These are phyloP conservation scores for Mesembryanthemum crystallinum DNA, from an alignment of 148 eudicot species.

Conservation along the genomic window DNA sequence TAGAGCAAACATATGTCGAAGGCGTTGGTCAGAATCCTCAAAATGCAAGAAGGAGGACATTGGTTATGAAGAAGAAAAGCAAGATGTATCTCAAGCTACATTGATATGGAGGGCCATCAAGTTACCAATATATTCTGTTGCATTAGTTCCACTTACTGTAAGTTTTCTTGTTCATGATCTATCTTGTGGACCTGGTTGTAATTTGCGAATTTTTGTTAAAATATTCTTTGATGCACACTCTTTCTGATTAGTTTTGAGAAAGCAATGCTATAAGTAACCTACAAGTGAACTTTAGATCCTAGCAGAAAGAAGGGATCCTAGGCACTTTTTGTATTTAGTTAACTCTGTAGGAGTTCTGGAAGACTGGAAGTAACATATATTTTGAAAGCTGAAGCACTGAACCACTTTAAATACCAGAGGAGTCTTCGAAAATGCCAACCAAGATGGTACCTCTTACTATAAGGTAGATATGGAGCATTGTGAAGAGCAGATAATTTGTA, in stretches of 20 bases:
- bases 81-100: constrained; percentile 58
- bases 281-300: too few relatives aligned
- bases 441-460: too few relatives aligned
- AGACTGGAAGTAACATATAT: too few relatives aligned
- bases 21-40: constrained; percentile 13
- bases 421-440: too few relatives aligned
- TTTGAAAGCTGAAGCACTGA: too few relatives aligned
- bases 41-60: constrained; percentile 24
- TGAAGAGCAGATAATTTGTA: too few relatives aligned
- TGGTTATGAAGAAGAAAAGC: constrained; percentile 29
- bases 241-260: background rate
- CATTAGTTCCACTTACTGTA: constrained; percentile 87
- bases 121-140: constrained; percentile 87
- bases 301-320: too few relatives aligned
- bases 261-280: background rate
- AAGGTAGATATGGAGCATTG: too few relatives aligned
- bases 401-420: too few relatives aligned
- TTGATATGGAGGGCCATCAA: constrained; percentile 96
- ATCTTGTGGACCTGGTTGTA: background rate
- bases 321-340: too few relatives aligned
- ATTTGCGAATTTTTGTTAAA: background rate
- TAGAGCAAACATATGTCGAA: constrained; percentile 12
- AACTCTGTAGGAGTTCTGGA: too few relatives aligned
- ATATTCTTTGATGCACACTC: background rate
- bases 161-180: constrained; percentile 31